Evolutionary conservation across 2,329 filamentous ascomycete genomes (phyloP).

Genomic region (Zasmidium citrigriseum): DNA sequence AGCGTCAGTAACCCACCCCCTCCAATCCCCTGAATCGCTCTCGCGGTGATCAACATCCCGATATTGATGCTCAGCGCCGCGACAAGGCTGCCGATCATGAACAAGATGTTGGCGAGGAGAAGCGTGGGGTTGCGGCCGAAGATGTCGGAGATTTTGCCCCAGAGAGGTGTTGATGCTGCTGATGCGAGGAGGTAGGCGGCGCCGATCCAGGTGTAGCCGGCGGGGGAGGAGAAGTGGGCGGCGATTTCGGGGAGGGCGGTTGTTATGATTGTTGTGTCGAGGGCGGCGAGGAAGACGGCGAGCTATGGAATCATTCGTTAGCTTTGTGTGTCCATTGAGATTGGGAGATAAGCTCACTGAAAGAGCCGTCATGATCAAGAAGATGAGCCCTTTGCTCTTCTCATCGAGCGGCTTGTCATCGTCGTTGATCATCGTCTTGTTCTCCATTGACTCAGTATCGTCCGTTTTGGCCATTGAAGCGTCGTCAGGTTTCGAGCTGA

Average conservation of each 20-base stretch:
- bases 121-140: constrained; percentile 60
- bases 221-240: constrained; percentile 62
- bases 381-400: background rate
- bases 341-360: background rate
- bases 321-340: background rate
- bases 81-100: constrained; percentile 52
- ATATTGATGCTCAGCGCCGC: constrained; percentile 52
- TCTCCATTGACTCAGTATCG: too few species aligned
- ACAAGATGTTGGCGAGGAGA: constrained; percentile 50
- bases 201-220: constrained; percentile 83
- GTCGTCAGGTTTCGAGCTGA: too few species aligned
- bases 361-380: constrained; percentile 1
- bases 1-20: constrained; percentile 63
- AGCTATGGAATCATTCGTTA: constrained; percentile 24
- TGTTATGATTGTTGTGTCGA: constrained; percentile 60
- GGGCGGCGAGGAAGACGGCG: constrained; percentile 43
- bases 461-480: too few species aligned
- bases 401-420: background rate
- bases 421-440: too few species aligned
- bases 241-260: constrained; percentile 69
- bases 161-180: constrained; percentile 68
- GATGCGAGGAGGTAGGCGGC: constrained; percentile 71
- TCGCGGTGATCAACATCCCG: constrained; percentile 54
- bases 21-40: constrained; percentile 63
- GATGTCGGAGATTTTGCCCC: constrained; percentile 64